Evolutionary conservation across 2,329 filamentous ascomycete genomes (phyloP), one percentile per base, ranked within the genome.

Genomic region (Pseudocercospora musae): DNA sequence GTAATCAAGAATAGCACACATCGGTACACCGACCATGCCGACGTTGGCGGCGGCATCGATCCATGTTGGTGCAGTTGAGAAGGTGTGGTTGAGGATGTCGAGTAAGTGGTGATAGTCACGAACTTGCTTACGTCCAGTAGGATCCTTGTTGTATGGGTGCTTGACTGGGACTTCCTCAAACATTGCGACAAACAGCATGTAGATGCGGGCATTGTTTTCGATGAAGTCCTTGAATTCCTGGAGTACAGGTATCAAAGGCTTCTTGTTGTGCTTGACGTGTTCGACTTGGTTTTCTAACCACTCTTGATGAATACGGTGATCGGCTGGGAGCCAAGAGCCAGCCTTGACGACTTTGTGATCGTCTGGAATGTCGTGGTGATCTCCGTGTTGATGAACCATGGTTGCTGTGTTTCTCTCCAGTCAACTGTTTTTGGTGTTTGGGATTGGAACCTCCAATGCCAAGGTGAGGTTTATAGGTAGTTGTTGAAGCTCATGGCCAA

Each of bases 91-190:
- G 56, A 91, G 78, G 8, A 90, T 80, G 21, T 79, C 77, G 20
- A 91, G 79, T 84, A 91, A 87, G 67, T 90, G 86, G 5, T 81
- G 61, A 68, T 89, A 89, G 75, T 89, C 82, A 8, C 85, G 82
- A 60, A 91, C 84, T 74, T 89, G 86, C 33, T 78, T 81, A 58
- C 81, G 78, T 1, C 87, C 87, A 0, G 83, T 85, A 0, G 87
- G 87, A 63, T 90, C 87, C 5, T 77, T 78, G 62, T 74, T 72
- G 75, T 91, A 91, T 0, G 84, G 84, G 18, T 80, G 77, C 73
- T 85, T 86, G 31, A 73, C 71, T 0, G 88, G 88, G 20, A 90
- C 79, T 75, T 91, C 85, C 1, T 73, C 61, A 62, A 74, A 91
- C 89, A 91, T 91, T 66, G 82, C 78, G 15, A 78, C 78, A 70